These are phyloP conservation scores for Amaranthus hypochondriacus DNA, from an alignment of 148 eudicot species.

Conservation along the genomic window DNA sequence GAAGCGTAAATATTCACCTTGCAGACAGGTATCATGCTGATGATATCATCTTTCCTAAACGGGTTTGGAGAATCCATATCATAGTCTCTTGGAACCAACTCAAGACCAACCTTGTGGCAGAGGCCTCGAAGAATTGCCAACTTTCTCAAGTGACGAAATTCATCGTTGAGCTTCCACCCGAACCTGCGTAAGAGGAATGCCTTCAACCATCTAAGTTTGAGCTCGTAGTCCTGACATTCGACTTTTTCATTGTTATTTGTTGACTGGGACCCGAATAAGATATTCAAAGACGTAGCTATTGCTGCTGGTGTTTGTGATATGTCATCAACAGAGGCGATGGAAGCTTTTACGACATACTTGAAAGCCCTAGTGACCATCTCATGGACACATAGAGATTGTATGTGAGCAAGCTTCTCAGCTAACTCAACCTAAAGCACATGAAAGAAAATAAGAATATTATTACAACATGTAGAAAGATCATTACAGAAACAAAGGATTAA, in stretches of 20 bases:
- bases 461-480: neutral
- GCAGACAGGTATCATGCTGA: constrained; percentile 88
- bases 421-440: constrained; percentile 62
- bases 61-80: constrained; percentile 76
- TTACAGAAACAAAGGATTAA: neutral
- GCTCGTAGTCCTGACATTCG: constrained; percentile 35
- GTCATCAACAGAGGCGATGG: constrained; percentile 70
- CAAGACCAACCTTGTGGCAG: constrained; percentile 95
- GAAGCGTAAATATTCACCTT: constrained; percentile 49
- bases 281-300: constrained; percentile 68
- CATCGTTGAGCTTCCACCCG: constrained; percentile 77
- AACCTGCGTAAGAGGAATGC: constrained; percentile 61
- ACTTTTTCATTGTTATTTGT: constrained; percentile 31
- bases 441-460: neutral
- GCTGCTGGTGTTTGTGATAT: constrained; percentile 58
- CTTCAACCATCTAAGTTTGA: constrained; percentile 68
- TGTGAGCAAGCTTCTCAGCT: constrained; percentile 94
- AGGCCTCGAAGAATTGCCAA: constrained; percentile 82
- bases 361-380: constrained; percentile 99
- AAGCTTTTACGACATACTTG: constrained; percentile 84
- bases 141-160: constrained; percentile 72
- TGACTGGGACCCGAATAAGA: constrained; percentile 54
- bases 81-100: constrained; percentile 87
- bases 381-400: constrained; percentile 94
- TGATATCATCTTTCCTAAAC: constrained; percentile 70